Conservation (phyloP, 108 stramenopile genomes). For the Nitzschia inconspicua region DNA sequence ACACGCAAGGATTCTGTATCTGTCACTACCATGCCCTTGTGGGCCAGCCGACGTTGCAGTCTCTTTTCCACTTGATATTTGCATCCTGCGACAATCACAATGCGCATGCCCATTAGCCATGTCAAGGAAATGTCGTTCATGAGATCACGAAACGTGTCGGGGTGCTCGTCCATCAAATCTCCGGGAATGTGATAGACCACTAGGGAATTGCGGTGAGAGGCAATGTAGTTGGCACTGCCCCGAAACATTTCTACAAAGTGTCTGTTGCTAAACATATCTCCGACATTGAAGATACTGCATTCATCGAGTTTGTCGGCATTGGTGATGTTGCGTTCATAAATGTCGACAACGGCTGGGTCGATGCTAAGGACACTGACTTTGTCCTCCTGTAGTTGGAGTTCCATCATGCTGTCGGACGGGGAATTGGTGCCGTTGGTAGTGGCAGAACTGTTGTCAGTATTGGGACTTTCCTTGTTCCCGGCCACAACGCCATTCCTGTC, state of each 20-base stretch:
- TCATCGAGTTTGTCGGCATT: not conserved
- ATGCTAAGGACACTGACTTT: conserved; percentile 12
- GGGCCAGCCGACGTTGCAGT: conserved; percentile 36
- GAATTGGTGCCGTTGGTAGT: not conserved
- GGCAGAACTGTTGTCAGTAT: not conserved
- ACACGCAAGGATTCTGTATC: conserved; percentile 77
- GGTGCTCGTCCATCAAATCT: conserved; percentile 39
- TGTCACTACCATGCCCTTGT: conserved; percentile 77
- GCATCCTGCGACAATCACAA: conserved; percentile 71
- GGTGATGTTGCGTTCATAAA: not conserved
- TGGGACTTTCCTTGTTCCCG: not conserved
- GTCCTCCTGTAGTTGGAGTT: too few species aligned
- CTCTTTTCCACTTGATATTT: conserved; percentile 78
- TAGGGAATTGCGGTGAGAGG: conserved; percentile 84
- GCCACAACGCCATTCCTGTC: not conserved
- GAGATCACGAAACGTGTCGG: conserved; percentile 69
- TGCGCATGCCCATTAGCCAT: conserved; percentile 89
- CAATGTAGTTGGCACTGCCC: conserved; percentile 92
- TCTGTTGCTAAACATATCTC: conserved; percentile 5
- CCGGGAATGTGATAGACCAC: conserved; percentile 94
- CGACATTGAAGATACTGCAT: not conserved
- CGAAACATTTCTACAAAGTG: conserved; percentile 92
- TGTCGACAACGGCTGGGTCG: conserved; percentile 8
- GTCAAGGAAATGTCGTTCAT: conserved; percentile 93
- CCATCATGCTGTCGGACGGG: too few species aligned